These are phyloP conservation scores for Zygosaccharomyces sapae DNA, from an alignment of 1,139 yeast genomes.

Conservation along the genomic window DNA sequence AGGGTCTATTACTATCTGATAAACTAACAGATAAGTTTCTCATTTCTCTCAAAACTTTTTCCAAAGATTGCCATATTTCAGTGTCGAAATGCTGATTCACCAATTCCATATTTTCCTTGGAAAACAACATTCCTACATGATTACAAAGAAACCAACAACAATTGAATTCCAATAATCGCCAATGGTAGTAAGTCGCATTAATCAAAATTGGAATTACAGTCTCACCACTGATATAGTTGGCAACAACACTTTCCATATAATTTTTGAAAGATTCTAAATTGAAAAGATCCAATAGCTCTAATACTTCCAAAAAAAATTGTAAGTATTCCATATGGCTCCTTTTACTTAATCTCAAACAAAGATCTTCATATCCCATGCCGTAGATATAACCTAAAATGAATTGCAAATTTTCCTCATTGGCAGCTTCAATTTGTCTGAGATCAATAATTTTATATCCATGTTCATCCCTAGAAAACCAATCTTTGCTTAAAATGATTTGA, in stretches of 20 bases:
- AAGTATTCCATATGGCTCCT: slow-evolving; percentile 41
- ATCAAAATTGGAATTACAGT: slow-evolving; percentile 56
- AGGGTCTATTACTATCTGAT: slow-evolving; percentile 16
- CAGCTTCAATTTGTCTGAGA: slow-evolving; percentile 47
- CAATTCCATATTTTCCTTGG: slow-evolving; percentile 41
- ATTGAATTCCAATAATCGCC: slow-evolving; percentile 52
- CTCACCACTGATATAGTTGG: slow-evolving; percentile 55
- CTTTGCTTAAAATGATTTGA: slow-evolving; percentile 50
- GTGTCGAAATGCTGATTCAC: slow-evolving; percentile 29
- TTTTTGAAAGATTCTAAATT: slow-evolving; percentile 57
- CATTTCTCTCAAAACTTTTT: slow-evolving; percentile 27
- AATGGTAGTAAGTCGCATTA: slow-evolving; percentile 51
- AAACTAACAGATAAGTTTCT: slow-evolving; percentile 6
- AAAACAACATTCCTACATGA: slow-evolving; percentile 60
- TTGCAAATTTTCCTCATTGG: slow-evolving; percentile 46
- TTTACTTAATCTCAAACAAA: slow-evolving; percentile 42
- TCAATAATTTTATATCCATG: slow-evolving; percentile 33
- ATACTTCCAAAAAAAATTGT: slow-evolving; percentile 52
- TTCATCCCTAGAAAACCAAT: slow-evolving; percentile 44
- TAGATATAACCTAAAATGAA: slow-evolving; percentile 54
- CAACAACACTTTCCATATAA: slow-evolving; percentile 57
- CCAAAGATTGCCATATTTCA: slow-evolving; percentile 35
- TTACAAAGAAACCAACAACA: slow-evolving; percentile 67
- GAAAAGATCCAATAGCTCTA: slow-evolving; percentile 62
- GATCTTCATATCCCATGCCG: slow-evolving; percentile 43